phyloP scores from a whole-genome alignment of 1,284 basidiomycete genomes.

The Tetrapyrgos nigripes region DNA sequence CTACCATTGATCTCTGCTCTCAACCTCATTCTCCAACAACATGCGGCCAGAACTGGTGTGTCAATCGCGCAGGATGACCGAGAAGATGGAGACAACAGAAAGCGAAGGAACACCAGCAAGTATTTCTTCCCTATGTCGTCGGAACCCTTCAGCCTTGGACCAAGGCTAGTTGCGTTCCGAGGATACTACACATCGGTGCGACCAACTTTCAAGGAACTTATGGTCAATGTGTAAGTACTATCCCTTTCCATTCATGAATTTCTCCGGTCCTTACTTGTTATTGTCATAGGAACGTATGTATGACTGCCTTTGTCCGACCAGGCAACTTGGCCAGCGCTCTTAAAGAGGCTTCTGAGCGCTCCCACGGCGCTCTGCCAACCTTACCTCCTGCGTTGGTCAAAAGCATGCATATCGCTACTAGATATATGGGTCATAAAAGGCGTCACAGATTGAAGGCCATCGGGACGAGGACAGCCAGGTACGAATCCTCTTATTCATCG shows the following conservation, averaged over 20 bases:
- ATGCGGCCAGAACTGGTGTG: conserved; percentile 57
- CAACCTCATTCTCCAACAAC: conserved; percentile 69
- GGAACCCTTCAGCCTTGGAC: conserved; percentile 42
- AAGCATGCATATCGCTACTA: conserved; percentile 62
- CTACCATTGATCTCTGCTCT: conserved; percentile 64
- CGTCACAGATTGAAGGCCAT: conserved; percentile 58
- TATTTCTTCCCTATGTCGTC: conserved; percentile 60
- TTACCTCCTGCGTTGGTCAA: conserved; percentile 50
- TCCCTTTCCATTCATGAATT: neutral
- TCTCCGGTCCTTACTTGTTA: neutral
- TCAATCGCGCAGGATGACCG: conserved; percentile 49
- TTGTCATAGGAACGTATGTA: conserved; percentile 60
- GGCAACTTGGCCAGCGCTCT: conserved; percentile 67
- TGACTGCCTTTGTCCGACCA: conserved; percentile 72
- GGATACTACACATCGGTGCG: conserved; percentile 76
- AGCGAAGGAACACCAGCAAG: conserved; percentile 44
- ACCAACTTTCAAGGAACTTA: conserved; percentile 66
- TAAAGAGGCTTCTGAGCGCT: conserved; percentile 47
- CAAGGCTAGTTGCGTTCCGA: conserved; percentile 61
- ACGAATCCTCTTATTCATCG: too few relatives aligned
- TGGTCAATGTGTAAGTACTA: conserved; percentile 66
- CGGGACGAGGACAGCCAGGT: conserved; percentile 49
- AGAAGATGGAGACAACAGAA: neutral
- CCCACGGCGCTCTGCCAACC: conserved; percentile 53
- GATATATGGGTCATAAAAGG: conserved; percentile 58